A percentile compares a stretch with the other conserved stretches of the same genome.
These are phyloP conservation scores for Mucor ambiguus DNA, from an alignment of 371 early-diverging fungal species.

Conservation along the genomic window DNA sequence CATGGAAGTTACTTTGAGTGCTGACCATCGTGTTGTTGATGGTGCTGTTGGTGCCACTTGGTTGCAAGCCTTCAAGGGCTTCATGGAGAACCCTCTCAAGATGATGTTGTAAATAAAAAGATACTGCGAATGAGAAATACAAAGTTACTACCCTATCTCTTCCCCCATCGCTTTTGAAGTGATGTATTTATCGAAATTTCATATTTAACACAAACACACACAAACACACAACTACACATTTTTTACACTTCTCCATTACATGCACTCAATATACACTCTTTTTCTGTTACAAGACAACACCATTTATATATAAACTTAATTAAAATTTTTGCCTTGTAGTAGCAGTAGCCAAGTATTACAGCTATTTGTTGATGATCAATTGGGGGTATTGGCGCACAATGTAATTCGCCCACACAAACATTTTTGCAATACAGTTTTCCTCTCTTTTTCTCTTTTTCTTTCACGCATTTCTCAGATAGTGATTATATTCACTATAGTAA, in stretches of 20 bases:
- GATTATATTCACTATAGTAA: background rate
- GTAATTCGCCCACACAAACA: background rate
- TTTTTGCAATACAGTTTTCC: background rate
- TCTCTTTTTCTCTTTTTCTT: background rate
- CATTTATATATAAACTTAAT: background rate
- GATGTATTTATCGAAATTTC: background rate
- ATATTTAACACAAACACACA: background rate
- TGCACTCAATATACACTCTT: conserved; percentile 3
- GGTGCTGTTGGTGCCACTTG: conserved; percentile 95
- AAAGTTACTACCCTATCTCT: background rate
- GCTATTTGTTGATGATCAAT: background rate
- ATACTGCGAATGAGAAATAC: background rate
- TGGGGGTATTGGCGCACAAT: background rate
- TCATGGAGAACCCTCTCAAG: conserved; percentile 84
- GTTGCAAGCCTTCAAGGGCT: conserved; percentile 88
- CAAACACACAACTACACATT: background rate
- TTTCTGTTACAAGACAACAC: background rate
- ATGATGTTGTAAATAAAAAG: conserved; percentile 15
- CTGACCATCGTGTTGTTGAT: conserved; percentile 97
- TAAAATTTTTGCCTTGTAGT: background rate
- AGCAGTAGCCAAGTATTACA: background rate
- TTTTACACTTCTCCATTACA: conserved; percentile 4
- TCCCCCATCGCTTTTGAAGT: background rate
- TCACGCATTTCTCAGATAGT: background rate
- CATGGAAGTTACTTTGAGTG: conserved; percentile 91